Evolutionary conservation across 2,329 filamentous ascomycete species (phyloP), one percentile per base, ranked within the genome.

Genomic region (Aphanocladium album): DNA sequence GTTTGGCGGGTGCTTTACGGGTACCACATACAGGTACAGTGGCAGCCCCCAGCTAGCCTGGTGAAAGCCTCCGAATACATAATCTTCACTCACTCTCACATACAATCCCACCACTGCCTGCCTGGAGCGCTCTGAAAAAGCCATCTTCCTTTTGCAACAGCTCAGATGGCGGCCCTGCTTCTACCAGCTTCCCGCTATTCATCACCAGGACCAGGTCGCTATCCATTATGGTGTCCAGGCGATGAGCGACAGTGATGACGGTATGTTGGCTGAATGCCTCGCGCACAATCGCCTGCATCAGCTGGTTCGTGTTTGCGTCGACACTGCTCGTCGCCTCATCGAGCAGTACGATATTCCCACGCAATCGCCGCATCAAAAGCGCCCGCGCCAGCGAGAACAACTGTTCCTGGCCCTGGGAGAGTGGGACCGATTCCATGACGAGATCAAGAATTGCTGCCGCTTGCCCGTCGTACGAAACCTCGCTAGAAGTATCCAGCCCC

Each of bases 361-460:
- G 45, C 8, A 39, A 16, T 11, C 11, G 55, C 11, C 43, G 41
- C 55, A 57, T 57, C n/a, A 57, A 9, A 11, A 57, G 43, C 3
- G 55, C 55, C 6, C 55, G 55, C 21, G 55, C 43, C 1, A 57
- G 55, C 14, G 55, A 57, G 30, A 57, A 57, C 19, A 57, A 43
- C 43, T 57, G 55, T 19, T 57, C 23, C 21, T 57, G 55, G 30
- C 43, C 55, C 55, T 57, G 55, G 5, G 55, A 57, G 30, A 57
- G 55, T 7, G 45, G 45, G 19, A 47, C 3, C 21, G 17, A 19
- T 19, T 47, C 19, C 45, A 47, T 47, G 45, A 12, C 2, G 19
- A 47, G 2, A 21, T 16, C 21, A 11, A 47, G 45, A 9, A 47
- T 19, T 27, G 45, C 4, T n/a, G n/a, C n/a, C n/a, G n/a, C n/a